Conservation (phyloP, 2,329 filamentous ascomycete species). For the Amesomyces nigricolor region DNA sequence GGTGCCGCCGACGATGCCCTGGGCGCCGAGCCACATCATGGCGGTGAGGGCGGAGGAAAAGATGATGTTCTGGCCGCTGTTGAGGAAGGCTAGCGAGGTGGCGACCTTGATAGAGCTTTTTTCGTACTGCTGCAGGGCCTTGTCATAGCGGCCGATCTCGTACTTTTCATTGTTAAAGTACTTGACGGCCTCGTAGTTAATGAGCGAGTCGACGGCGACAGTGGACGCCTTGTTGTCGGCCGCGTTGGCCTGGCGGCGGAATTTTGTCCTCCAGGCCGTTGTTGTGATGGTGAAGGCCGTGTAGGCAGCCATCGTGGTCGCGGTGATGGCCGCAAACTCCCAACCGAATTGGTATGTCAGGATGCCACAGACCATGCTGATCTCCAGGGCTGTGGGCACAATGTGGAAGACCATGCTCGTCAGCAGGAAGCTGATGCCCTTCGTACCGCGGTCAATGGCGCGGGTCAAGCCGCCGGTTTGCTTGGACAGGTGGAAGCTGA, state of each 20-base stretch:
- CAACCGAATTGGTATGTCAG: constrained; percentile 92
- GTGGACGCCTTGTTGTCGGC: constrained; percentile 95
- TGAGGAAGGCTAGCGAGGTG: constrained; percentile 86
- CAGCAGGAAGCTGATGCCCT: constrained; percentile 94
- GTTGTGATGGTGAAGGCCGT: constrained; percentile 96
- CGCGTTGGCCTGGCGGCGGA: constrained; percentile 88
- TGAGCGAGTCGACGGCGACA: constrained; percentile 90
- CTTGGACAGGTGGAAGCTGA: constrained; percentile 88
- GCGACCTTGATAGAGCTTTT: constrained; percentile 94
- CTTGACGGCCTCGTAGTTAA: constrained; percentile 99
- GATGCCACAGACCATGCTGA: constrained; percentile 92
- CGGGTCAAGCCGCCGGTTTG: constrained; percentile 92
- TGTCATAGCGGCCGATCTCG: constrained; percentile 85
- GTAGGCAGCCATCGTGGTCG: constrained; percentile 86
- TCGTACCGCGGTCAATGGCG: constrained; percentile 93
- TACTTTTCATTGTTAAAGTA: constrained; percentile 99
- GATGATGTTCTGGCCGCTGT: constrained; percentile 93
- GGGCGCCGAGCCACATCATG: constrained; percentile 97
- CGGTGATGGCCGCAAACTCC: constrained; percentile 87
- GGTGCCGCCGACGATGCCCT: constrained; percentile 74
- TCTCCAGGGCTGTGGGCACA: constrained; percentile 87
- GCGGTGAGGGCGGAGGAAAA: constrained; percentile 88
- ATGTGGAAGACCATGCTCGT: constrained; percentile 99
- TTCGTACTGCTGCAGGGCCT: constrained; percentile 79
- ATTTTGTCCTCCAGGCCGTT: constrained; percentile 95